Conservation (phyloP, 2,329 filamentous ascomycete species). For the Xylariaceae sp. region DNA sequence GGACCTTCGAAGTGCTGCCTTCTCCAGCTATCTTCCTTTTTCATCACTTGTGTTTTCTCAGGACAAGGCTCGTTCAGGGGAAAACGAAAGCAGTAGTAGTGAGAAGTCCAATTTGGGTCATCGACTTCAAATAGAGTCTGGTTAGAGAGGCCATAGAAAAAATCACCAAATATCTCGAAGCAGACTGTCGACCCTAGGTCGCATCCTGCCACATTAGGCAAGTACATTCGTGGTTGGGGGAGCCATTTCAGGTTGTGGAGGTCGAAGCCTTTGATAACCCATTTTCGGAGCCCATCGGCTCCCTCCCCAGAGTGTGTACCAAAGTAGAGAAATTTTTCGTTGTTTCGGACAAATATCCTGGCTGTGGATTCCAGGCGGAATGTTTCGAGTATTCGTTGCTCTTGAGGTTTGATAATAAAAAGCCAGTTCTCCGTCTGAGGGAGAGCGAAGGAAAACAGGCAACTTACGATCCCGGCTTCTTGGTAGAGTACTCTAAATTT, state of each 20-base stretch:
- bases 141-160: slow-evolving; percentile 75
- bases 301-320: slow-evolving; percentile 66
- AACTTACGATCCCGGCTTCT: slow-evolving; percentile 62
- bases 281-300: slow-evolving; percentile 64
- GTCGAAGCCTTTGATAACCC: slow-evolving; percentile 64
- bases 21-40: slow-evolving; percentile 64
- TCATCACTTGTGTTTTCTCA: slow-evolving; percentile 48
- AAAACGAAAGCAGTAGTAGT: slow-evolving; percentile 72
- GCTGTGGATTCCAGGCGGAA: slow-evolving; percentile 52
- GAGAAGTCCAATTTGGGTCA: slow-evolving; percentile 71
- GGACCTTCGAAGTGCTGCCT: slow-evolving; percentile 73
- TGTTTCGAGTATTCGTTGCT: slow-evolving; percentile 49
- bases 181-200: slow-evolving; percentile 73
- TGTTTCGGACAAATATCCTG: slow-evolving; percentile 73
- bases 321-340: slow-evolving; percentile 66
- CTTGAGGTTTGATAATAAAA: slow-evolving; percentile 55
- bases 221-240: slow-evolving; percentile 51
- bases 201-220: slow-evolving; percentile 66
- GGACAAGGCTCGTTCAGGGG: slow-evolving; percentile 56
- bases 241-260: slow-evolving; percentile 51
- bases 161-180: slow-evolving; percentile 71
- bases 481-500: slow-evolving; percentile 64
- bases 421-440: slow-evolving; percentile 55
- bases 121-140: slow-evolving; percentile 67
- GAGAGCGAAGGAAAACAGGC: slow-evolving; percentile 57